phyloP scores from a whole-genome alignment of 2,329 filamentous ascomycete species.

The Alternaria hordeiaustralica region DNA sequence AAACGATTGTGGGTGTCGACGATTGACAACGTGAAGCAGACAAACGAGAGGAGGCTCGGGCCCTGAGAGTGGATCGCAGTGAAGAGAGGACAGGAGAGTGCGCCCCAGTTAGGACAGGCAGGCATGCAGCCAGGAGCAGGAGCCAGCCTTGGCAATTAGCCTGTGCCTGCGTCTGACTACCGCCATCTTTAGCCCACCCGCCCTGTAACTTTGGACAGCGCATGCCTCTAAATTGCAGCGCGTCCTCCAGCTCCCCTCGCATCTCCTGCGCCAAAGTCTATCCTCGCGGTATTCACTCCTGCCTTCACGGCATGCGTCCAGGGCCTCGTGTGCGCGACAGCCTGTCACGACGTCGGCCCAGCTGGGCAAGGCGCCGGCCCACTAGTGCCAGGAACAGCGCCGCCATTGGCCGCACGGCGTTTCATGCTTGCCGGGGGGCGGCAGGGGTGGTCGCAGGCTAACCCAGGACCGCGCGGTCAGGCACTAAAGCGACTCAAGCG shows the following conservation, averaged over 20 bases:
- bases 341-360: slow-evolving; percentile 1
- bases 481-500: not conserved
- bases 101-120: slow-evolving; percentile 13
- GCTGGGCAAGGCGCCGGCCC: slow-evolving; percentile 1
- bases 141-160: slow-evolving; percentile 15
- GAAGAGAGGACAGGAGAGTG: slow-evolving; percentile 19
- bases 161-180: slow-evolving; percentile 6
- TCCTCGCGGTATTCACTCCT: not conserved
- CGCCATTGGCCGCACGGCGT: slow-evolving; percentile 1
- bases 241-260: not conserved
- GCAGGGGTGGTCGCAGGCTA: not conserved
- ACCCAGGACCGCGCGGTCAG: slow-evolving; percentile 12
- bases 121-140: slow-evolving; percentile 12
- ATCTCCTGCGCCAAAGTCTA: not conserved
- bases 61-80: slow-evolving; percentile 13
- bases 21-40: slow-evolving; percentile 23
- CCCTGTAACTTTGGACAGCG: not conserved
- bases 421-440: slow-evolving; percentile 9
- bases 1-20: slow-evolving; percentile 41
- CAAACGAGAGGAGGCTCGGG: slow-evolving; percentile 28
- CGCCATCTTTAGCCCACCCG: not conserved
- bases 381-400: slow-evolving; percentile 7
- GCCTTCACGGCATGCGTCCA: not conserved
- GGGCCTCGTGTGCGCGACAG: not conserved
- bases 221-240: not conserved